These are phyloP conservation scores for Clitocybe nebularis DNA, from an alignment of 1,284 basidiomycete species.

Conservation along the genomic window DNA sequence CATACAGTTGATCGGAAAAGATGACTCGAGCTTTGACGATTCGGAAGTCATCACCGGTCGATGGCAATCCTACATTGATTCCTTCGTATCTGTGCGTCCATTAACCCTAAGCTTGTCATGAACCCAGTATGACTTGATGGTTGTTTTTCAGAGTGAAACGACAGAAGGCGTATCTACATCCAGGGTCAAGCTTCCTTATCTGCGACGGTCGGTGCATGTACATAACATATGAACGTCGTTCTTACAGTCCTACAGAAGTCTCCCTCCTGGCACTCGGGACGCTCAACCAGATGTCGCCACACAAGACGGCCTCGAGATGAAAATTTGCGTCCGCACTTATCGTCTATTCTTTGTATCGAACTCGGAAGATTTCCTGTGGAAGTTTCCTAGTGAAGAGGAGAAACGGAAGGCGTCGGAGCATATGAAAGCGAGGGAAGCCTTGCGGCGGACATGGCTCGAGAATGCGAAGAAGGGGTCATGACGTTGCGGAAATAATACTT, in stretches of 20 bases:
- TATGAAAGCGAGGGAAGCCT: conserved; percentile 24
- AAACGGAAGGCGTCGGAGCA: conserved; percentile 23
- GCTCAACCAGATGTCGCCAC: conserved; percentile 43
- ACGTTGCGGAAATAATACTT: too few relatives aligned
- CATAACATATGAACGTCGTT: not conserved
- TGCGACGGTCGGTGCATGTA: conserved; percentile 54
- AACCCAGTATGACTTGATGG: conserved; percentile 4
- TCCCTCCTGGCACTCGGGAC: conserved; percentile 32
- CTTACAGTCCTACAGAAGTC: conserved; percentile 33
- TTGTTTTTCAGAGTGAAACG: conserved; percentile 39
- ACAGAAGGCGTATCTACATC: conserved; percentile 47
- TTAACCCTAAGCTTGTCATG: not conserved
- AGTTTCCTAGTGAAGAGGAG: conserved; percentile 34
- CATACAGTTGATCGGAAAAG: conserved; percentile 85
- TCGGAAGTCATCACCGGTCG: conserved; percentile 77
- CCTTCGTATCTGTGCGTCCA: conserved; percentile 72
- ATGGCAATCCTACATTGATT: conserved; percentile 90
- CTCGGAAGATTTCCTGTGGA: conserved; percentile 67
- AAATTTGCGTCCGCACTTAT: conserved; percentile 83
- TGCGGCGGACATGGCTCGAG: conserved; percentile 24
- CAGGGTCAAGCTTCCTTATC: conserved; percentile 66
- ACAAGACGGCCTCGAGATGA: conserved; percentile 69
- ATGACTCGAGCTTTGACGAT: conserved; percentile 86
- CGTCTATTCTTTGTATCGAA: conserved; percentile 78
- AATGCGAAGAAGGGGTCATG: conserved; percentile 10